phyloP scores from a whole-genome alignment of 2,329 filamentous ascomycete species.

The Pseudogymnoascus sp. region DNA sequence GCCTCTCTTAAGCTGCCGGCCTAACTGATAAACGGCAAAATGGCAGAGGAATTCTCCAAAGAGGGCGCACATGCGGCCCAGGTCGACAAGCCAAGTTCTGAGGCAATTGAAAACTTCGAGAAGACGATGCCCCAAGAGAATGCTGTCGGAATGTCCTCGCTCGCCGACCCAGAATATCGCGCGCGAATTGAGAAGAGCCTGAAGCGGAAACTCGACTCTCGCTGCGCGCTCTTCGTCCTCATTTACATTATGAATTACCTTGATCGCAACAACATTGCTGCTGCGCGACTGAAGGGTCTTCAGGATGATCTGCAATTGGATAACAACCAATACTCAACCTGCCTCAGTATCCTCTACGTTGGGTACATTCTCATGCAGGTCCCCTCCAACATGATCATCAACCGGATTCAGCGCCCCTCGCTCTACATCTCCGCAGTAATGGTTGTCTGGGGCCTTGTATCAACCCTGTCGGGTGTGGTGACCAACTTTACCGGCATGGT shows the following conservation, averaged over 20 bases:
- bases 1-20: not conserved
- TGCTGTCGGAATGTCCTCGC: not conserved
- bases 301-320: slow-evolving; percentile 51
- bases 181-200: slow-evolving; percentile 54
- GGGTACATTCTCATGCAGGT: slow-evolving; percentile 61
- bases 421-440: slow-evolving; percentile 38
- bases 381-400: slow-evolving; percentile 52
- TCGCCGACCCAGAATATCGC: slow-evolving; percentile 41
- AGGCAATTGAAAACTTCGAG: not conserved
- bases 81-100: not conserved
- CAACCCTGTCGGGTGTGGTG: slow-evolving; percentile 14
- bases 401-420: slow-evolving; percentile 43
- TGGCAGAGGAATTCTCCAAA: slow-evolving; percentile 5
- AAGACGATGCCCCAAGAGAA: not conserved
- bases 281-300: slow-evolving; percentile 58
- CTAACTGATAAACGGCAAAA: not conserved
- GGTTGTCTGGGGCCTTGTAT: slow-evolving; percentile 32
- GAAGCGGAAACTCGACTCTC: slow-evolving; percentile 45
- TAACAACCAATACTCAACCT: slow-evolving; percentile 56
- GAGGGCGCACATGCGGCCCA: not conserved
- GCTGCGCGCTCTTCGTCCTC: slow-evolving; percentile 50
- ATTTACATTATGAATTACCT: slow-evolving; percentile 75
- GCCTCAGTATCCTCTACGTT: slow-evolving; percentile 57
- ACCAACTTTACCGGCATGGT: slow-evolving; percentile 49
- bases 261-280: slow-evolving; percentile 61